Evolutionary conservation across 1,284 basidiomycete species (phyloP).

Genomic region (Sparassis latifolia): DNA sequence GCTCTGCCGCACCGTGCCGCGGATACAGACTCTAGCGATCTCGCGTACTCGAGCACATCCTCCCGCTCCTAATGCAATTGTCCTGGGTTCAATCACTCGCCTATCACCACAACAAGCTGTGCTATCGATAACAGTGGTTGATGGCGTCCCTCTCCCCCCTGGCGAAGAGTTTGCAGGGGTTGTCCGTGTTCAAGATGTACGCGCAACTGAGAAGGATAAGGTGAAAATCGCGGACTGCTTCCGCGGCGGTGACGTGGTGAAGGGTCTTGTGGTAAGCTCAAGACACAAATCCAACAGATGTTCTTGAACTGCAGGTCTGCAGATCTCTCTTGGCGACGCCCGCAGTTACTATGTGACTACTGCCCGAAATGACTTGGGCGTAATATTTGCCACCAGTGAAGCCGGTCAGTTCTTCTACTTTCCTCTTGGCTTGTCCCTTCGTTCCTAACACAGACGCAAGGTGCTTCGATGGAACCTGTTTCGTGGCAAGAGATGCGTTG

Average conservation of each 20-base stretch:
- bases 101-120: slow-evolving; percentile 86
- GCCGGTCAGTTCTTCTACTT: slow-evolving; percentile 42
- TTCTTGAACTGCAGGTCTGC: slow-evolving; percentile 3
- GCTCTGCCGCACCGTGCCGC: slow-evolving; percentile 16
- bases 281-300: neutral
- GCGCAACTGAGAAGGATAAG: slow-evolving; percentile 88
- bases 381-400: slow-evolving; percentile 82
- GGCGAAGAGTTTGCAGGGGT: slow-evolving; percentile 95
- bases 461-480: slow-evolving; percentile 75
- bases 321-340: slow-evolving; percentile 93
- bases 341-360: slow-evolving; percentile 94
- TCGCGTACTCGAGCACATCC: slow-evolving; percentile 58
- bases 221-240: slow-evolving; percentile 94
- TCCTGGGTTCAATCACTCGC: slow-evolving; percentile 79
- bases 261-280: slow-evolving; percentile 72
- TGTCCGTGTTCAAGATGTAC: slow-evolving; percentile 87
- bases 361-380: slow-evolving; percentile 89
- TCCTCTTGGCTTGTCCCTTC: neutral
- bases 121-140: slow-evolving; percentile 85
- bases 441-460: slow-evolving; percentile 27
- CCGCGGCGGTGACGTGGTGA: slow-evolving; percentile 92
- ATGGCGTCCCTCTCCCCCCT: slow-evolving; percentile 80
- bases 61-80: slow-evolving; percentile 62
- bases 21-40: slow-evolving; percentile 50
- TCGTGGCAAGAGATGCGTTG: slow-evolving; percentile 94